Evolutionary conservation across 257 asterid genomes (phyloP), one percentile per base, ranked within the genome.

Genomic region (Apocynum venetum): DNA sequence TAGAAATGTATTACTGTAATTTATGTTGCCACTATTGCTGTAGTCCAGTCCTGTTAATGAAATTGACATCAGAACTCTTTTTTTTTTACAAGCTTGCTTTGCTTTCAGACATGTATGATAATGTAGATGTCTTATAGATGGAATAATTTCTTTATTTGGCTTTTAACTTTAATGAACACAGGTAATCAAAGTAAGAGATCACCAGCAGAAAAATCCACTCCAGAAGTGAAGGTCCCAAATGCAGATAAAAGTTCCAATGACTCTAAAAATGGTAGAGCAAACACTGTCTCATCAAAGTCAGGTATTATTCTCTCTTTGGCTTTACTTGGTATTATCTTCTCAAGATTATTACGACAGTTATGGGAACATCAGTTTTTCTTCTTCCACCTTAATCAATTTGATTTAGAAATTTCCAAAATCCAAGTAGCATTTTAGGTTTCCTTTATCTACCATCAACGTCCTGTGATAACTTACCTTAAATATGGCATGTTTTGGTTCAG

Each of bases 251-350:
- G 72, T 41, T 80, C 76, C 20, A 81, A 80, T 55, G 84, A 80
- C 57, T 40, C 77, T 52, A 88, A 84, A 52, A 85, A 84, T 65
- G 79, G 76, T 76, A 84, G 84, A 77, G 80, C 85, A 19, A 85
- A 84, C 82, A 89, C 78, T 31, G 84, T 69, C 46, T 88, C 93
- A 67, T 87, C 89, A 75, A 76, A 79, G 57, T 65, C 83, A 83
- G 96, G 97, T 88, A 85, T 53, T 70, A 71, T 44, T 43, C 40
- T 46, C n/a, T 25, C 35, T 43, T 60, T 77, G n/a, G n/a, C n/a
- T 64, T 8, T 65, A 47, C 41, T 49, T 17, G 36, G 35, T 60
- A 53, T 12, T 15, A n/a, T n/a, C n/a, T n/a, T n/a, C 52, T 2
- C 19, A 56, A 68, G 57, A n/a, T 35, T 46, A 31, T 8, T 35